Evolutionary conservation across 2,329 filamentous ascomycete species (phyloP).

Genomic region (Coniochaeta sp.): DNA sequence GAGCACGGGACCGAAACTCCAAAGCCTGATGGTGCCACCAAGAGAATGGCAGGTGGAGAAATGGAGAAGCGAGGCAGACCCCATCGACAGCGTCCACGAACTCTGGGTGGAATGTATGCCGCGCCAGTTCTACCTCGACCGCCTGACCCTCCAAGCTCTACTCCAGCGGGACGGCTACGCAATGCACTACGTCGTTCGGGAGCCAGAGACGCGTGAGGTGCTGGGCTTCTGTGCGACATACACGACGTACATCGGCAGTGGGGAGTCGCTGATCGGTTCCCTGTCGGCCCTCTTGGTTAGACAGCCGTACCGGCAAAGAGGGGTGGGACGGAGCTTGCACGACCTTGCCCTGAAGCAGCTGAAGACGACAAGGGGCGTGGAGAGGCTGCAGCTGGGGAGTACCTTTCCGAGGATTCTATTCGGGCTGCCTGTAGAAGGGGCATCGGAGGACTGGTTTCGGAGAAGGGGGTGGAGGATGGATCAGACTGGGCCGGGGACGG

Average conservation of each 20-base stretch:
- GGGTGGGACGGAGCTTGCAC: constrained; percentile 47
- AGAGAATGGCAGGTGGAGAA: constrained; percentile 33
- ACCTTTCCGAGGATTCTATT: constrained; percentile 52
- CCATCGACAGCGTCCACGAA: constrained; percentile 28
- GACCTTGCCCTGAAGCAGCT: constrained; percentile 42
- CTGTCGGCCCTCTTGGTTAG: constrained; percentile 47
- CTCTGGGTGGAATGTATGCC: constrained; percentile 42
- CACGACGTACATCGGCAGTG: constrained; percentile 48
- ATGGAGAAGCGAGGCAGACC: constrained; percentile 32
- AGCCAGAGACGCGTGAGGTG: constrained; percentile 33
- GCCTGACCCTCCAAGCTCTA: constrained; percentile 33
- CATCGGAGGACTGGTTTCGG: constrained; percentile 44
- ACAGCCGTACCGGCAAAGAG: constrained; percentile 36
- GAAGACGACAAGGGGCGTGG: constrained; percentile 42
- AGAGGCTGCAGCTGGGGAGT: constrained; percentile 48
- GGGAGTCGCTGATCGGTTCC: constrained; percentile 47
- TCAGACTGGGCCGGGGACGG: constrained; percentile 34
- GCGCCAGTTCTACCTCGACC: constrained; percentile 37
- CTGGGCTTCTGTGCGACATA: constrained; percentile 56
- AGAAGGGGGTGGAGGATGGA: constrained; percentile 47
- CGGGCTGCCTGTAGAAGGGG: constrained; percentile 38
- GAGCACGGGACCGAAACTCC: constrained; percentile 15
- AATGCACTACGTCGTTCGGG: constrained; percentile 49
- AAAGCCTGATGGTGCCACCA: constrained; percentile 23
- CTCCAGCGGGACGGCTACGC: constrained; percentile 48